These are phyloP conservation scores for Erodium trifolium DNA, from an alignment of 441 rosid species.

Conservation along the genomic window DNA sequence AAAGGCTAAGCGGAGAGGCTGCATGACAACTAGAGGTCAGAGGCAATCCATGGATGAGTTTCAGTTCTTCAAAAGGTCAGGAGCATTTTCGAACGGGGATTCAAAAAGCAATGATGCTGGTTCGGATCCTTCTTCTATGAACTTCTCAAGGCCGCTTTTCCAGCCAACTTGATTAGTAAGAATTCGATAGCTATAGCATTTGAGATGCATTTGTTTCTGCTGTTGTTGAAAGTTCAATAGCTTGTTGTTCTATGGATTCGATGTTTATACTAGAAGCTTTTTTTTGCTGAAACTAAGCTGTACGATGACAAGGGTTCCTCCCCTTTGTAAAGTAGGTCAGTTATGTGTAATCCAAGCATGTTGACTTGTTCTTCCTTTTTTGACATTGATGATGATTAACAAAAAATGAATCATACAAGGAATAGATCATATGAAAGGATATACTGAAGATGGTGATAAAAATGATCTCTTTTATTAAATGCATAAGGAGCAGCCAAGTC, in stretches of 20 bases:
- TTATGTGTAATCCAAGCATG: background rate
- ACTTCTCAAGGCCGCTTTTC: slow-evolving; percentile 44
- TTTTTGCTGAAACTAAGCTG: slow-evolving; percentile 19
- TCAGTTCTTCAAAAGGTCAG: slow-evolving; percentile 60
- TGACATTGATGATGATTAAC: background rate
- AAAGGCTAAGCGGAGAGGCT: slow-evolving; percentile 56
- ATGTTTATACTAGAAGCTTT: slow-evolving; percentile 4
- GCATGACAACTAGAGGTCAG: slow-evolving; percentile 31
- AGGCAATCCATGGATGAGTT: slow-evolving; percentile 94
- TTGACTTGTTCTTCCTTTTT: background rate
- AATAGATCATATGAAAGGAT: background rate
- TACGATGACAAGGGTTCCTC: slow-evolving; percentile 12
- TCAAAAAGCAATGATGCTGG: slow-evolving; percentile 32
- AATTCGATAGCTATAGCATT: slow-evolving; percentile 19
- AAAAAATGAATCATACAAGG: background rate
- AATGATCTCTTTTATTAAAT: background rate
- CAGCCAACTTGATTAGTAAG: no score
- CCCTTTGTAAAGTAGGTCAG: slow-evolving; percentile 14
- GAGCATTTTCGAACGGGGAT: slow-evolving; percentile 36
- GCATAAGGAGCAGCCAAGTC: background rate
- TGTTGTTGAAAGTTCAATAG: slow-evolving; percentile 37
- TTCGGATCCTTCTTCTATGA: slow-evolving; percentile 31
- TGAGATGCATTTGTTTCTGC: slow-evolving; percentile 17
- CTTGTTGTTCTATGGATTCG: slow-evolving; percentile 44
- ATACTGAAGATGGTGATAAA: slow-evolving; percentile 2